Conservation (phyloP, 768 basidiomycete genomes). For the Leccinum uliginosum region DNA sequence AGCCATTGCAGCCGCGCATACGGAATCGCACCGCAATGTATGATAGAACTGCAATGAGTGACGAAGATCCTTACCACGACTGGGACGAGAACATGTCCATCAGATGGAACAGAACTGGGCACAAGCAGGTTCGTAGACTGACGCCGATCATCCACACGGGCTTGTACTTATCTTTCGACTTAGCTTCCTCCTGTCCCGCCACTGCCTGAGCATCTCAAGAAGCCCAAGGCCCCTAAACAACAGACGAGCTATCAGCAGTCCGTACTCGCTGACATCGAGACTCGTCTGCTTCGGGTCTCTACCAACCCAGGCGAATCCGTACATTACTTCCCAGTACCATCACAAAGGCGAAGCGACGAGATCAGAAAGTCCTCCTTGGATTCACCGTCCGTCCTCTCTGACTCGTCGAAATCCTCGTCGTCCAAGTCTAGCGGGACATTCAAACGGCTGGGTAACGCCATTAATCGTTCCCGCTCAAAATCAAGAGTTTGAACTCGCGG, state of each 20-base stretch:
- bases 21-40: constrained; percentile 26
- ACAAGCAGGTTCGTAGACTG: constrained; percentile 21
- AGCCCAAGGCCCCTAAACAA: constrained; percentile 7
- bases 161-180: constrained; percentile 1
- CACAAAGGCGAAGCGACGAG: constrained; percentile 30
- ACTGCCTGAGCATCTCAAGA: constrained; percentile 25
- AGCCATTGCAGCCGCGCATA: constrained; percentile 31
- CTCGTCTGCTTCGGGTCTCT: constrained; percentile 23
- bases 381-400: constrained; percentile 27
- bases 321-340: constrained; percentile 32
- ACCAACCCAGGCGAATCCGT: constrained; percentile 29
- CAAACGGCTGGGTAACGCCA: constrained; percentile 14
- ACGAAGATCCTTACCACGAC: constrained; percentile 33
- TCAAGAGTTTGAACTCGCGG: constrained; percentile 12
- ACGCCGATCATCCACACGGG: not conserved
- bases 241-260: constrained; percentile 29
- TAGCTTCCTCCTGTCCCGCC: constrained; percentile 27
- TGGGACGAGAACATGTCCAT: constrained; percentile 34
- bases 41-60: constrained; percentile 32
- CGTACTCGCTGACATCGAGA: constrained; percentile 30
- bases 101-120: constrained; percentile 4
- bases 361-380: constrained; percentile 25
- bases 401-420: constrained; percentile 16
- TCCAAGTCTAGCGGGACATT: constrained; percentile 21
- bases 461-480: constrained; percentile 22